phyloP scores from a whole-genome alignment of 352 stramenopile genomes.

The Peronospora destructor region DNA sequence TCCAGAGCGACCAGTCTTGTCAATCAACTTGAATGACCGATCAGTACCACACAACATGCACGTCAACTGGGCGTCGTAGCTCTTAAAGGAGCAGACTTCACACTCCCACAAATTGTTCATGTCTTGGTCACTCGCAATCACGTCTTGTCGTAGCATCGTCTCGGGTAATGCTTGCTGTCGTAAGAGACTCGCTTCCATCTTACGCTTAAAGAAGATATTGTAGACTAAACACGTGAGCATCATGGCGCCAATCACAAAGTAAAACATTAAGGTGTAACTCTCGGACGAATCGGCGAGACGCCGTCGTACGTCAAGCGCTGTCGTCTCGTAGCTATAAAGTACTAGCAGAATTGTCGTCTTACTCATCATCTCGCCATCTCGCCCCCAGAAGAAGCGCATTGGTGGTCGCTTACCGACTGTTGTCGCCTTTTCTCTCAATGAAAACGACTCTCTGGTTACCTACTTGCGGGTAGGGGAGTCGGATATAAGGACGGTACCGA shows the following conservation, averaged over 20 bases:
- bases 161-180: slow-evolving; percentile 65
- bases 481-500: background rate
- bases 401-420: too few relatives aligned
- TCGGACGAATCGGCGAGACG: slow-evolving; percentile 41
- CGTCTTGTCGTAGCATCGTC: slow-evolving; percentile 81
- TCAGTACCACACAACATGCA: slow-evolving; percentile 89
- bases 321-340: background rate
- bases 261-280: slow-evolving; percentile 86
- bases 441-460: too few relatives aligned
- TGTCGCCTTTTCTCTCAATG: too few relatives aligned
- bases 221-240: slow-evolving; percentile 84
- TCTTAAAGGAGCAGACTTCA: slow-evolving; percentile 91
- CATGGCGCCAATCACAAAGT: slow-evolving; percentile 83
- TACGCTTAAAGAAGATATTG: slow-evolving; percentile 86
- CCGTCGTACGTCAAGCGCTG: slow-evolving; percentile 4
- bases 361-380: background rate
- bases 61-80: slow-evolving; percentile 77
- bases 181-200: slow-evolving; percentile 67
- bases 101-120: slow-evolving; percentile 86
- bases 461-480: background rate
- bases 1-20: slow-evolving; percentile 29
- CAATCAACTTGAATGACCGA: slow-evolving; percentile 59
- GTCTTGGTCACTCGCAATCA: slow-evolving; percentile 83
- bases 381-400: slow-evolving; percentile 20
- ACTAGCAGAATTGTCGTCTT: background rate